Evolutionary conservation across 768 basidiomycete genomes (phyloP).

Genomic region (Cubamyces lactineus): DNA sequence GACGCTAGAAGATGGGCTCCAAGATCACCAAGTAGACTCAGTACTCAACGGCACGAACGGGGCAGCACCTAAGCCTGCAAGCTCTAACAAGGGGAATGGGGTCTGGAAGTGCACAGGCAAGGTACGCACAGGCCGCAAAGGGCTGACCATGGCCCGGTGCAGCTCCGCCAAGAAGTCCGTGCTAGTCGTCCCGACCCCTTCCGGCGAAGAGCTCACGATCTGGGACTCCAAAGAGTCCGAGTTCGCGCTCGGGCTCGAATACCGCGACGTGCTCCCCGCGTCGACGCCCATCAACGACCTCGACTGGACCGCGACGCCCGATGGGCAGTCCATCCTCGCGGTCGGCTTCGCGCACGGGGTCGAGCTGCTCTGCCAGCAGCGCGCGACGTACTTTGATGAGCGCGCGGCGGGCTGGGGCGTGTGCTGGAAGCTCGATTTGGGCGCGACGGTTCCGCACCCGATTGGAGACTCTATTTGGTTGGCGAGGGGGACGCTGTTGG

Average conservation of each 20-base stretch:
- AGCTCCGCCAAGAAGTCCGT: conserved; percentile 93
- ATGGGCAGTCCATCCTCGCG: conserved; percentile 88
- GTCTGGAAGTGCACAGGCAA: conserved; percentile 71
- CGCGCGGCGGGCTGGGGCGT: conserved; percentile 73
- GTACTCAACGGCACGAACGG: neutral
- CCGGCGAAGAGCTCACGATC: conserved; percentile 83
- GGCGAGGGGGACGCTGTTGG: conserved; percentile 76
- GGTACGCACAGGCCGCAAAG: conserved; percentile 70
- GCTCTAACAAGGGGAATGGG: conserved; percentile 1
- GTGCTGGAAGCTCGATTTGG: conserved; percentile 70
- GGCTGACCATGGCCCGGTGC: conserved; percentile 74
- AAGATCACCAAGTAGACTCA: neutral
- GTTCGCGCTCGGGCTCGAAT: conserved; percentile 90
- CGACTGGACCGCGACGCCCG: conserved; percentile 92
- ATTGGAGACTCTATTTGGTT: conserved; percentile 94
- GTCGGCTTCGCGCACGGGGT: conserved; percentile 82
- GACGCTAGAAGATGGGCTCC: conserved; percentile 53
- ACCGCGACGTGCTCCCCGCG: conserved; percentile 60
- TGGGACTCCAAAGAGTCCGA: conserved; percentile 97
- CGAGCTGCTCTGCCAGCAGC: conserved; percentile 88
- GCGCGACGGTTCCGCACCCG: conserved; percentile 74
- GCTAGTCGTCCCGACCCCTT: conserved; percentile 63
- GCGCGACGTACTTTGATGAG: conserved; percentile 89
- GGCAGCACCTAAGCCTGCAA: neutral
- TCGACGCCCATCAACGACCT: conserved; percentile 66